Base-by-base conservation (phyloP, 2,329 filamentous ascomycete genomes). In the Aspergillus sergii region DNA sequence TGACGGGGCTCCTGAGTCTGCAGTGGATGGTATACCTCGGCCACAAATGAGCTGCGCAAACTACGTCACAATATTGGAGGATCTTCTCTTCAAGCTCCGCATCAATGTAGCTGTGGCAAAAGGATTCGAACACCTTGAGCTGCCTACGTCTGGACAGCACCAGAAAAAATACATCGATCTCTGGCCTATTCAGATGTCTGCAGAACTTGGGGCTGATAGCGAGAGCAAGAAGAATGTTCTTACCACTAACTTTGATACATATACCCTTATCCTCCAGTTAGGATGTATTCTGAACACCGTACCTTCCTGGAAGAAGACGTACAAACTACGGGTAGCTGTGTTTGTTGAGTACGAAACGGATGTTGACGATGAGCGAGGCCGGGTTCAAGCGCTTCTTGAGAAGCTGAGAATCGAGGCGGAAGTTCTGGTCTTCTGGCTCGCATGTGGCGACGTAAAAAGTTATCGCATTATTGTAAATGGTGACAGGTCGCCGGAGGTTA, bases 161-260 rank as follows among this genome's bases (percentile, higher is more conserved):
- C 82, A 81, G 4, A 94, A 94, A 73, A 91, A 88, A 71, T 94
- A 90, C 71, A 92, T 96, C 65, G 93, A 96, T 72, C 80, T 96
- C 5, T 96, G 93, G 93, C 93, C 93, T 0, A 95, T 96, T 59
- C 93, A 96, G 68, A 96, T 96, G 92, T 94, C 92, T 7, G 92
- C 92, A 1, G 91, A 94, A 70, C 86, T 95, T 39, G 86, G 88
- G 0, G 83, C 89, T 1, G 88, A 90, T 66, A 85, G 84, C 1
- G 86, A 88, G 72, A 88, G 84, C 66, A 85, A 84, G 64, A 80
- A 84, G 65, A 88, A 87, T 70, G 83, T 95, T 7, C 77, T 94
- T 60, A 96, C 93, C 0, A 95, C 91, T 0, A 96, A 96, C 68
- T 96, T 96, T 75, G 93, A 96, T 75, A 96, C 93, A 0, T 96